Evolutionary conservation across 2,329 filamentous ascomycete species (phyloP), one percentile per base, ranked within the genome.

Genomic region (Cucurbitaria berberidis): DNA sequence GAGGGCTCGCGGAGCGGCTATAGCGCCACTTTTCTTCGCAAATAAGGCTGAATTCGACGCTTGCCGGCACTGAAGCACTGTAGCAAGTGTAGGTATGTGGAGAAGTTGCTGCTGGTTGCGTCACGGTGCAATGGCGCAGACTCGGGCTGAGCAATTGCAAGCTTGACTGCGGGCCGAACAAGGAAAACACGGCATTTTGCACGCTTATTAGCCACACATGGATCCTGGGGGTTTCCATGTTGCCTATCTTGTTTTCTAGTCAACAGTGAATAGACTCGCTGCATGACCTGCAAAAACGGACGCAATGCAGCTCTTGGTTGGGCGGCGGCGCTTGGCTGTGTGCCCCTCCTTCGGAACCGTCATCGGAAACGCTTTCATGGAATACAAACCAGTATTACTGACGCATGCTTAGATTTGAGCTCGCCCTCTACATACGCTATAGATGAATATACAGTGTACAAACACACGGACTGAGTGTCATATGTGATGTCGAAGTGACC

Each of bases 71-170:
- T 40, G 46, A 54, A 62, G 56, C 53, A 51, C 36, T 40, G 46
- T 53, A 62, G 56, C 57, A 51, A 47, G 35, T 45, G 57, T 48
- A 45, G 52, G 59, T 54, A 55, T 57, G 50, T 53, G 45, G 52
- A 53, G 43, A 43, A 57, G 43, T 29, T 63, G 62, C 61, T 61
- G 62, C 64, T 65, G 56, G 50, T 59, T 58, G 58, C 62, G 58
- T 55, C 59, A 59, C 51, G 18, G 36, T 29, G n/a, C 39, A 34
- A 63, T 60, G 60, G 57, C 63, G 56, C 50, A 56, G 61, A 46
- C 48, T 56, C 52, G 48, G 57, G 48, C 52, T 27, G 47, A 45
- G 48, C 54, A 58, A 50, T 53, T 27, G 45, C 39, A 51, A 36
- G 34, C 45, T 36, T 51, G 35, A 50, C 35, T 19, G 30, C 39